phyloP scores from a whole-genome alignment of 306 rosid species.

The Citrullus mucosospermus region DNA sequence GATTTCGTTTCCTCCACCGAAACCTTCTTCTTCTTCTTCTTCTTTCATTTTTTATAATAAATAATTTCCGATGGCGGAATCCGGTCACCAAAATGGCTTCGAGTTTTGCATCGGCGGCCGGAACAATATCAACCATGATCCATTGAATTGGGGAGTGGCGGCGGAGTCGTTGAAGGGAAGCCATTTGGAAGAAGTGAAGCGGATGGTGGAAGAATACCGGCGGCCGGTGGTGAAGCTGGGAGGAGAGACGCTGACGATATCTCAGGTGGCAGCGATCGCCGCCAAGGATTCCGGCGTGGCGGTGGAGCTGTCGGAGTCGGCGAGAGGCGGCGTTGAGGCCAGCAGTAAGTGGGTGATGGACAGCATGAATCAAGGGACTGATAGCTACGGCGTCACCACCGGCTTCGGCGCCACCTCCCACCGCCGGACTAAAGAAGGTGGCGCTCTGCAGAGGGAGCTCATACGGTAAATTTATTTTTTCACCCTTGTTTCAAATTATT shows the following conservation, averaged over 20 bases:
- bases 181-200: conserved; percentile 76
- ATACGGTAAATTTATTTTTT: conserved; percentile 11
- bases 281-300: conserved; percentile 22
- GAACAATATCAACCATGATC: conserved; percentile 13
- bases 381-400: conserved; percentile 84
- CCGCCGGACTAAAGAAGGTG: conserved; percentile 72
- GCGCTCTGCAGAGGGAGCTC: conserved; percentile 72
- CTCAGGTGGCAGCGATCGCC: conserved; percentile 72
- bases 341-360: conserved; percentile 93
- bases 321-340: conserved; percentile 67
- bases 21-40: background rate
- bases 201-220: conserved; percentile 73
- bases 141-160: conserved; percentile 52
- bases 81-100: conserved; percentile 13
- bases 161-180: conserved; percentile 55
- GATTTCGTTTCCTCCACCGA: background rate
- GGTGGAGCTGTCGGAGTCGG: conserved; percentile 59
- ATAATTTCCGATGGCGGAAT: conserved; percentile 29
- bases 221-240: conserved; percentile 50
- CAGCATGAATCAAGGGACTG: conserved; percentile 53
- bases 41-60: background rate
- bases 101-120: conserved; percentile 18
- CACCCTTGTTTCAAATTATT: background rate
- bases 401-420: conserved; percentile 90
- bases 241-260: conserved; percentile 49